A percentile compares a stretch with the other conserved stretches of the same genome.
Evolutionary conservation across 306 rosid species (phyloP).

Genomic region (Cucurbita argyrosperma): DNA sequence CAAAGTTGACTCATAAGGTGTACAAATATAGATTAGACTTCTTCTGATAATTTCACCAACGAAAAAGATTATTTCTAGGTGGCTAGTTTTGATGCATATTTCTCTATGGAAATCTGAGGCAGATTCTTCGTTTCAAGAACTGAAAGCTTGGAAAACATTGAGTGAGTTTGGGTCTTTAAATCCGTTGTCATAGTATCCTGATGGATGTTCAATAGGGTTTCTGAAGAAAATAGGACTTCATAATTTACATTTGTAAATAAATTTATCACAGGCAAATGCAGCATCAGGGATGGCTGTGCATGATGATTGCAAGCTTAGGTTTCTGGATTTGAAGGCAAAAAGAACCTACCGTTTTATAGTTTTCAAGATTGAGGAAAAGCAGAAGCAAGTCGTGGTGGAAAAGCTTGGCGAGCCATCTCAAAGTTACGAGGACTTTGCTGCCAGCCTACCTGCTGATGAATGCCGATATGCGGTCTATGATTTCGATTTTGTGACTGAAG

Average conservation of each 20-base stretch:
- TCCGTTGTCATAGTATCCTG: neutral
- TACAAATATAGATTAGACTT: neutral
- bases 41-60: neutral
- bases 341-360: conserved; percentile 36
- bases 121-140: neutral
- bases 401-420: conserved; percentile 29
- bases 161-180: neutral
- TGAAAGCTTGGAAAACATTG: neutral
- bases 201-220: neutral
- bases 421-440: conserved; percentile 29
- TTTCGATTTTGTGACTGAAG: conserved; percentile 31
- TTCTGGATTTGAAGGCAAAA: conserved; percentile 37
- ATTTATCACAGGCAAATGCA: conserved; percentile 27
- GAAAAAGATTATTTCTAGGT: neutral
- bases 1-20: neutral
- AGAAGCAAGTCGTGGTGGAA: conserved; percentile 34
- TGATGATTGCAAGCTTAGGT: conserved; percentile 37
- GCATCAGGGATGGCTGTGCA: conserved; percentile 48
- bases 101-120: neutral
- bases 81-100: neutral
- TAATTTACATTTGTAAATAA: neutral
- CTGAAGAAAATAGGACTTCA: neutral
- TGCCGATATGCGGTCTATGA: conserved; percentile 47
- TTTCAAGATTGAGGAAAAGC: conserved; percentile 37
- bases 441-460: conserved; percentile 33